Conservation (phyloP, 2,329 filamentous ascomycete genomes). For the Fusarium incarnatum region DNA sequence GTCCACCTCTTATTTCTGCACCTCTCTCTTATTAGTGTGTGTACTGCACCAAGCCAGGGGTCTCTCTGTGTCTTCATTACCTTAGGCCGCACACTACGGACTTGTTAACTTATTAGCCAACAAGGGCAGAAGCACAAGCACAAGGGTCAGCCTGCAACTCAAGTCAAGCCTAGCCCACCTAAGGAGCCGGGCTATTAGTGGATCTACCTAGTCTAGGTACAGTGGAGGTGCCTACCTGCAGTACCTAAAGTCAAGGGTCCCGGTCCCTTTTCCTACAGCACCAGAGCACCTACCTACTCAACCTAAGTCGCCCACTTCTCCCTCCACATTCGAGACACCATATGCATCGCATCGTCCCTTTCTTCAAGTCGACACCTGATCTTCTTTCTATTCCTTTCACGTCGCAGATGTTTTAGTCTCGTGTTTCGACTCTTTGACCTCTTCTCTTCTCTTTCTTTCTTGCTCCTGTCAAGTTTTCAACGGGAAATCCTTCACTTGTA, state of each 20-base stretch:
- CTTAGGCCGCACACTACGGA: not conserved
- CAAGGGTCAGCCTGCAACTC: conserved; percentile 37
- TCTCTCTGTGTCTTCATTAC: not conserved
- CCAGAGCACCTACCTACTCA: not conserved
- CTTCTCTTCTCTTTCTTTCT: not conserved
- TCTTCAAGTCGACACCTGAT: conserved; percentile 41
- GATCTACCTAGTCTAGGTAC: not conserved
- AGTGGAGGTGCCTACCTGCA: not conserved
- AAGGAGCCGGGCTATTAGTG: conserved; percentile 5
- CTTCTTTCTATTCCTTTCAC: conserved; percentile 41
- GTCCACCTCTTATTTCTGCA: conserved; percentile 10
- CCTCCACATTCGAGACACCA: conserved; percentile 51
- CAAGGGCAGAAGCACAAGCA: conserved; percentile 30
- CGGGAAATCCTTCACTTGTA: not conserved
- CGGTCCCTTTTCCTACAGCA: conserved; percentile 36
- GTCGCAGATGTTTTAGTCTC: conserved; percentile 36
- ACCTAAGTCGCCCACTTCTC: conserved; percentile 39
- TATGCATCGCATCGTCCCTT: conserved; percentile 48
- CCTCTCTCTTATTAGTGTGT: not conserved
- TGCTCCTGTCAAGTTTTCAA: not conserved
- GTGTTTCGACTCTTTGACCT: conserved; percentile 30
- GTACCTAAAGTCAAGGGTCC: conserved; percentile 5
- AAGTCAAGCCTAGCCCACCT: conserved; percentile 24
- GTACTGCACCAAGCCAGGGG: conserved; percentile 22
- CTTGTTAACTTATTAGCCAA: conserved; percentile 22